Conservation (phyloP, 2,329 filamentous ascomycete genomes). For the Aspergillus brunneoviolaceus region DNA sequence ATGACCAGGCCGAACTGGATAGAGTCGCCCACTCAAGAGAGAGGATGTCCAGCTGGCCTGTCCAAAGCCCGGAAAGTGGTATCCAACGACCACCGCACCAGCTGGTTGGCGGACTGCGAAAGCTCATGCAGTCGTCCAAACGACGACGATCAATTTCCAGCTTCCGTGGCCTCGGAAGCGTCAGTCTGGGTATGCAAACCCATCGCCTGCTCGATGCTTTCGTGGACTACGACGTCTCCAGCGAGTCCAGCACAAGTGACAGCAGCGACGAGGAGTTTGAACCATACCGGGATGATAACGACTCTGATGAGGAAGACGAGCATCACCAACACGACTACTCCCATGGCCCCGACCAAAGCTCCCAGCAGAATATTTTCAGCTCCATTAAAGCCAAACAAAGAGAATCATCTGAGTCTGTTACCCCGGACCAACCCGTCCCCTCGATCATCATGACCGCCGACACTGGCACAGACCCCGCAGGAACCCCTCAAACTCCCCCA, state of each 20-base stretch:
- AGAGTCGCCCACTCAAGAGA: slow-evolving; percentile 36
- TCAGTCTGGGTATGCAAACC: slow-evolving; percentile 73
- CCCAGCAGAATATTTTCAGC: background rate
- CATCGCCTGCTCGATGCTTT: slow-evolving; percentile 67
- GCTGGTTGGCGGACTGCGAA: slow-evolving; percentile 60
- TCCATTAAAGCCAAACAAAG: slow-evolving; percentile 2
- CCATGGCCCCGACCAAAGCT: background rate
- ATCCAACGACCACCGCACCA: slow-evolving; percentile 43
- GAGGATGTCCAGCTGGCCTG: slow-evolving; percentile 52
- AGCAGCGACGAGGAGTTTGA: slow-evolving; percentile 44
- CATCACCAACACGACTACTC: slow-evolving; percentile 2
- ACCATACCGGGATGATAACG: slow-evolving; percentile 40
- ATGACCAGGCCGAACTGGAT: slow-evolving; percentile 16
- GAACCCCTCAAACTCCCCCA: slow-evolving; percentile 15
- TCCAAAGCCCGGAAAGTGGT: slow-evolving; percentile 52
- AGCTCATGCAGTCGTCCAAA: slow-evolving; percentile 62
- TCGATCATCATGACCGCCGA: slow-evolving; percentile 25
- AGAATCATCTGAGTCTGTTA: background rate
- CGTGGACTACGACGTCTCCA: slow-evolving; percentile 50
- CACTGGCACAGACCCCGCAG: slow-evolving; percentile 24
- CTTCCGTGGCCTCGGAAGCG: slow-evolving; percentile 52
- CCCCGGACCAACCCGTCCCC: slow-evolving; percentile 19
- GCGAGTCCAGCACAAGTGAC: slow-evolving; percentile 47
- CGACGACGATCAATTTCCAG: slow-evolving; percentile 50
- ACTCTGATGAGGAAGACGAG: slow-evolving; percentile 28